Conservation (phyloP, 495 filamentous ascomycete genomes). For the Penicillium alfredii region DNA sequence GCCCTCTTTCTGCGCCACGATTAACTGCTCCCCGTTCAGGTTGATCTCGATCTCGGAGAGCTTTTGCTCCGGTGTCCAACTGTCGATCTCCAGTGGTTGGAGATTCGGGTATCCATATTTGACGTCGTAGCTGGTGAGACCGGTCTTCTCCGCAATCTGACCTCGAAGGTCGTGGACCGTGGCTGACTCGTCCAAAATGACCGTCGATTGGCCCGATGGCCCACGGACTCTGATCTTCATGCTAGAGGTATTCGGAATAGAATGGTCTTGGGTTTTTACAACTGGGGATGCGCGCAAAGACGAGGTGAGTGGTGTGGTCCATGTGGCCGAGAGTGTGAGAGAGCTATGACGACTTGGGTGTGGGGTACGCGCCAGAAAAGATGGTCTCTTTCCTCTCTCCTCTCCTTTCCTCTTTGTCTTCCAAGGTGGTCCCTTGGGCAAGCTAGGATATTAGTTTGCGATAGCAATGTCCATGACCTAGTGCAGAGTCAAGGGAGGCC, state of each 20-base stretch:
- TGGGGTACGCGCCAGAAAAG: conserved; percentile 3
- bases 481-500: too few species aligned
- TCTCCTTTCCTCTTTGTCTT: too few species aligned
- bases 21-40: conserved; percentile 76
- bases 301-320: too few species aligned
- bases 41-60: conserved; percentile 56
- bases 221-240: conserved; percentile 63
- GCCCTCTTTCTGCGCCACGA: conserved; percentile 51
- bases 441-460: too few species aligned
- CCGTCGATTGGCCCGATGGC: conserved; percentile 53
- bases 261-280: too few species aligned
- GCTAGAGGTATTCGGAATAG: too few species aligned
- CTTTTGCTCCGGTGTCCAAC: conserved; percentile 37
- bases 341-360: conserved; percentile 7
- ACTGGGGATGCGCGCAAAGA: too few species aligned
- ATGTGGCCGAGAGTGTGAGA: too few species aligned
- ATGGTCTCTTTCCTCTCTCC: too few species aligned
- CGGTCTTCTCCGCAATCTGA: conserved; percentile 51
- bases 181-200: conserved; percentile 60
- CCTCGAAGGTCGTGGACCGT: conserved; percentile 57
- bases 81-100: conserved; percentile 57
- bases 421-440: too few species aligned
- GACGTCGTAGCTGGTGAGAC: conserved; percentile 53
- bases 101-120: conserved; percentile 82
- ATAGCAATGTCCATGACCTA: too few species aligned